Base-by-base conservation (phyloP, 768 basidiomycete species). In the Lactarius hatsudake region DNA sequence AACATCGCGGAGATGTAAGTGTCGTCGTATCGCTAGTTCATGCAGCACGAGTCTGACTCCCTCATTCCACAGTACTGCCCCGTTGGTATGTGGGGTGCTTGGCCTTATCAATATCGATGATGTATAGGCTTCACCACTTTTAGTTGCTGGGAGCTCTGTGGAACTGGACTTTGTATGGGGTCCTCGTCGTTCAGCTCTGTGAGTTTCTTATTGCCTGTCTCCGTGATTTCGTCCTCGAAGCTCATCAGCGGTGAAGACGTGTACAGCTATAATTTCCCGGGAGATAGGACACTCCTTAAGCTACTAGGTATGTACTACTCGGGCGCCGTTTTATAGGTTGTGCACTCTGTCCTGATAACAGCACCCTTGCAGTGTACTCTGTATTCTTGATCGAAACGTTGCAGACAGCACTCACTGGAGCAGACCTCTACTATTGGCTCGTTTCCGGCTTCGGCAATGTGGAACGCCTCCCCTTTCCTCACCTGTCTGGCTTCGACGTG, bases 151-250 rank as follows among this genome's bases (percentile, higher is more conserved):
- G 48, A 1, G 18, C 7, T 1, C 2, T 76, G 34, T 69, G 74
- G 59, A 74, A 75, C 64, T 75, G 70, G 63, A 61, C 67, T n/a
- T 57, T 77, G 7, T 77, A 70, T 56, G 76, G 76, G 15, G 68
- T 69, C n/a, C 67, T 77, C 28, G 40, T 64, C 5, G 69, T 75
- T n/a, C 76, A 77, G 73, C 61, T 74, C 57, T 77, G 76, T 77
- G 45, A 42, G 75, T 70, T n/a, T 53, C n/a, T 53, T 9, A 10
- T n/a, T 12, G 23, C 5, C 54, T 6, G 15, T 26, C n/a, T 30
- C 40, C 38, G 34, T 34, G 34, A 34, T 34, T 34, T 34, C 34
- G 12, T 28, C 26, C 1, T 18, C 15, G n/a, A 26, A n/a, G 17
- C 59, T 65, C 12, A 59, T 23, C 20, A 23, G 7, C 20, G 38